These are phyloP conservation scores for Sporodiniella umbellata DNA, from an alignment of 371 early-diverging fungal species.

Conservation along the genomic window DNA sequence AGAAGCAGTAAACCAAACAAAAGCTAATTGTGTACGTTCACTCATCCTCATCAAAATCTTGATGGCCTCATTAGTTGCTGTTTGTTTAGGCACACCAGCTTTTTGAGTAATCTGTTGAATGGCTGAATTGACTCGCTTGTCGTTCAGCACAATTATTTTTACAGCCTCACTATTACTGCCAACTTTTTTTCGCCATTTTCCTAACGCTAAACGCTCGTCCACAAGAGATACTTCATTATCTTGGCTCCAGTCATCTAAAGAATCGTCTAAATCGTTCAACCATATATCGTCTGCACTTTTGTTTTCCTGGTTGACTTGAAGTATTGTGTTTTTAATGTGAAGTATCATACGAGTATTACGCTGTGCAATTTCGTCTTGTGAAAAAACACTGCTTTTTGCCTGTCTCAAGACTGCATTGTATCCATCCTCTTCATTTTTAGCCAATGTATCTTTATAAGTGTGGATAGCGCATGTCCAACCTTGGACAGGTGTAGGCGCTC, in stretches of 20 bases:
- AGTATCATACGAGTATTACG: slow-evolving; percentile 41
- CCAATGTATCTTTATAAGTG: background rate
- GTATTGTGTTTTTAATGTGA: slow-evolving; percentile 28
- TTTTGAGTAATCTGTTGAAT: slow-evolving; percentile 45
- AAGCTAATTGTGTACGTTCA: slow-evolving; percentile 46
- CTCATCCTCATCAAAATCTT: slow-evolving; percentile 47
- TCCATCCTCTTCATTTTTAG: background rate
- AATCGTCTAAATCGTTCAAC: slow-evolving; percentile 45
- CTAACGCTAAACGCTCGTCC: slow-evolving; percentile 30
- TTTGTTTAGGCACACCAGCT: slow-evolving; percentile 47
- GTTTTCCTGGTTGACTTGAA: slow-evolving; percentile 7
- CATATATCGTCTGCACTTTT: slow-evolving; percentile 36
- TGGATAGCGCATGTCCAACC: slow-evolving; percentile 42
- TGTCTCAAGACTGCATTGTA: slow-evolving; percentile 11
- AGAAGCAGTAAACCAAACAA: slow-evolving; percentile 46
- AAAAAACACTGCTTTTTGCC: slow-evolving; percentile 32
- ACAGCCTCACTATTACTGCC: slow-evolving; percentile 47
- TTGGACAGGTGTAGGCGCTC: slow-evolving; percentile 28
- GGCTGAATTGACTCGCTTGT: slow-evolving; percentile 43
- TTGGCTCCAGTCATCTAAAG: slow-evolving; percentile 47
- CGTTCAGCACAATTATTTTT: slow-evolving; percentile 46
- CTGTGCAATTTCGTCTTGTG: slow-evolving; percentile 30
- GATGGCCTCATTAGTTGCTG: slow-evolving; percentile 44
- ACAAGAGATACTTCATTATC: slow-evolving; percentile 24
- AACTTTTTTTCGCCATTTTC: slow-evolving; percentile 45